phyloP scores from a whole-genome alignment of 116 monocot genomes.

The Trichopus zeylanicus region DNA sequence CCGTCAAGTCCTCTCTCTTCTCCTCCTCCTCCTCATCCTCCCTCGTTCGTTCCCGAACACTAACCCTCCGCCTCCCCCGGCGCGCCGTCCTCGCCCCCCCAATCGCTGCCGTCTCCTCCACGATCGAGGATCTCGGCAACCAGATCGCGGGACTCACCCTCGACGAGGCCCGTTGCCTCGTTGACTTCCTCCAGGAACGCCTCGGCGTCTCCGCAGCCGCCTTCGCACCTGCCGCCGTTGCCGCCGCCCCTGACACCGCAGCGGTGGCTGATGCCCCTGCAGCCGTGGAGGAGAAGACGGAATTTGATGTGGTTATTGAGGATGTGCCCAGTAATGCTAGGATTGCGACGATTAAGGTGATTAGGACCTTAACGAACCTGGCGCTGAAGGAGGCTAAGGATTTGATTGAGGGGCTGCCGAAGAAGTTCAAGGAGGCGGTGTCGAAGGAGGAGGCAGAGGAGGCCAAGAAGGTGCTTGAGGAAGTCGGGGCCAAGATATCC shows the following conservation, averaged over 20 bases:
- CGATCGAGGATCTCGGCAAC: conserved; percentile 29
- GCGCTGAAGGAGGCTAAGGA: conserved; percentile 59
- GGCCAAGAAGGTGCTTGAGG: conserved; percentile 56
- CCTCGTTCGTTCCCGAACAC: conserved; percentile 4
- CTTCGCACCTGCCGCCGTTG: conserved; percentile 19
- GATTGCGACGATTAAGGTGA: conserved; percentile 55
- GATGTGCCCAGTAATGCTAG: conserved; percentile 40
- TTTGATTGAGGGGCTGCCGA: conserved; percentile 49
- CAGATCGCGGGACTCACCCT: conserved; percentile 33
- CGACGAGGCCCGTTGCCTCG: conserved; percentile 36
- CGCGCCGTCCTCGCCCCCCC: conserved; percentile 4
- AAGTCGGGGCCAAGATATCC: conserved; percentile 36
- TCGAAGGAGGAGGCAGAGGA: conserved; percentile 49
- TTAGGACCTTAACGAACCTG: conserved; percentile 36
- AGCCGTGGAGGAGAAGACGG: conserved; percentile 56
- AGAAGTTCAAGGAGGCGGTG: conserved; percentile 50
- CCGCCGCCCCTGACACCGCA: conserved; percentile 20
- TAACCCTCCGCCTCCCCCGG: conserved; percentile 6
- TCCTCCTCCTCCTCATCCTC: conserved; percentile 3
- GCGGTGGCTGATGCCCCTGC: conserved; percentile 24
- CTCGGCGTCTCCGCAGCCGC: conserved; percentile 46
- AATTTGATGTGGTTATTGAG: conserved; percentile 61
- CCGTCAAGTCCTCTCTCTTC: conserved; percentile 9
- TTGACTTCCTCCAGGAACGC: conserved; percentile 38
- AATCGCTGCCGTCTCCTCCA: conserved; percentile 25